These are phyloP conservation scores for Cryphonectria japonica DNA, from an alignment of 2,329 filamentous ascomycete species.

Conservation along the genomic window DNA sequence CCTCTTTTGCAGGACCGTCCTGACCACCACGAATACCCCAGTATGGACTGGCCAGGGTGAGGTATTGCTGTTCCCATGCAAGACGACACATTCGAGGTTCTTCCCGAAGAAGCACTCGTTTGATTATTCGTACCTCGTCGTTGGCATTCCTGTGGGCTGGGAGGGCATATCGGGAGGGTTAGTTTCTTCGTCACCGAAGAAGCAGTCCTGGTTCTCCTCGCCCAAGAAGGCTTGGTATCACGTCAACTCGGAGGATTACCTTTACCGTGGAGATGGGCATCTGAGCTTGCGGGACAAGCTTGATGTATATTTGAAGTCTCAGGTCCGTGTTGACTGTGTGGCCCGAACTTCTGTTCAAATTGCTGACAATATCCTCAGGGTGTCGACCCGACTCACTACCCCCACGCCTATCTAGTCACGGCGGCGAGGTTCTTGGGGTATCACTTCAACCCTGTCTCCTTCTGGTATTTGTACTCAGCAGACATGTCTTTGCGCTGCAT, in stretches of 20 bases:
- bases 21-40: conserved; percentile 13
- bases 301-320: conserved; percentile 58
- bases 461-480: conserved; percentile 75
- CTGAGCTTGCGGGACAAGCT: conserved; percentile 67
- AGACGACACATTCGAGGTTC: conserved; percentile 67
- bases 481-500: conserved; percentile 63
- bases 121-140: conserved; percentile 70
- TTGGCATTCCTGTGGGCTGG: conserved; percentile 69
- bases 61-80: conserved; percentile 65
- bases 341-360: conserved; percentile 1
- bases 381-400: conserved; percentile 62
- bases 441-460: conserved; percentile 75
- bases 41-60: conserved; percentile 24
- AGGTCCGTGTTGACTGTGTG: conserved; percentile 48
- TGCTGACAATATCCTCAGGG: conserved; percentile 45
- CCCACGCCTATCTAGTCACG: conserved; percentile 72
- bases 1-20: conserved; percentile 5
- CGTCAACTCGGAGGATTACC: conserved; percentile 63
- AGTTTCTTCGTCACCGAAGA: conserved; percentile 50
- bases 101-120: conserved; percentile 72
- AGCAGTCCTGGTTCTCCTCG: conserved; percentile 24
- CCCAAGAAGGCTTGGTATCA: conserved; percentile 55
- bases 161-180: conserved; percentile 58
- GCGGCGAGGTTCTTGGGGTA: conserved; percentile 71
- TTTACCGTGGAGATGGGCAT: conserved; percentile 56